Evolutionary conservation across 495 filamentous ascomycete species (phyloP).

Genomic region (Aspergillus funiculosus): DNA sequence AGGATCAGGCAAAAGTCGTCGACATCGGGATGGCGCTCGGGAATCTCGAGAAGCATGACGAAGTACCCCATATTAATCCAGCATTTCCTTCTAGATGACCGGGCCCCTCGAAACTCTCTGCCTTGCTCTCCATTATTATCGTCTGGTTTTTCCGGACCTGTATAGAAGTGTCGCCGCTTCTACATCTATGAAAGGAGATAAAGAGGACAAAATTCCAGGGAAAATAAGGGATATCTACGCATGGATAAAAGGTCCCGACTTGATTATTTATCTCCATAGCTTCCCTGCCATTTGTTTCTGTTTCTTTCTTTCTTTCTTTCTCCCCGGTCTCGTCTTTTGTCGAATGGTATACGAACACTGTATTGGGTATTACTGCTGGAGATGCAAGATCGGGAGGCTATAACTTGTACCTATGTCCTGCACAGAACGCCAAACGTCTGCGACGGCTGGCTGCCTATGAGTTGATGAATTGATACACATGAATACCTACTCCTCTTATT

Average conservation of each 20-base stretch:
- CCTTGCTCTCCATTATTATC: constrained; percentile 8
- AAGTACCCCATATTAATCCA: constrained; percentile 2
- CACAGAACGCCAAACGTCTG: constrained; percentile 23
- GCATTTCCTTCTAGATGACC: constrained; percentile 4
- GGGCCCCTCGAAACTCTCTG: neutral
- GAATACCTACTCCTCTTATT: constrained; percentile 11
- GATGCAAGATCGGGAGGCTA: constrained; percentile 14
- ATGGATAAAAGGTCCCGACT: neutral
- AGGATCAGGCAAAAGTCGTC: constrained; percentile 33
- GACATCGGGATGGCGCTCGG: constrained; percentile 26
- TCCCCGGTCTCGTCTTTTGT: constrained; percentile 8
- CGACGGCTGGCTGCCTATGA: constrained; percentile 27
- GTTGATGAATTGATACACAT: constrained; percentile 31
- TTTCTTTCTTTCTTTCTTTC: constrained; percentile 1
- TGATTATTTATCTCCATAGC: constrained; percentile 3
- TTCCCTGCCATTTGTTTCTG: constrained; percentile 1
- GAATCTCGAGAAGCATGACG: constrained; percentile 22
- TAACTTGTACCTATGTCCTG: constrained; percentile 22
- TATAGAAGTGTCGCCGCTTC: constrained; percentile 13
- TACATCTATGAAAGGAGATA: constrained; percentile 1
- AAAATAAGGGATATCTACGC: neutral
- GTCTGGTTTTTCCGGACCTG: constrained; percentile 11
- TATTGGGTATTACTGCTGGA: constrained; percentile 18
- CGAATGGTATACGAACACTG: constrained; percentile 14
- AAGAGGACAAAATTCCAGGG: neutral